Conservation (phyloP, 2,329 filamentous ascomycete species). For the Colletotrichum musicola region DNA sequence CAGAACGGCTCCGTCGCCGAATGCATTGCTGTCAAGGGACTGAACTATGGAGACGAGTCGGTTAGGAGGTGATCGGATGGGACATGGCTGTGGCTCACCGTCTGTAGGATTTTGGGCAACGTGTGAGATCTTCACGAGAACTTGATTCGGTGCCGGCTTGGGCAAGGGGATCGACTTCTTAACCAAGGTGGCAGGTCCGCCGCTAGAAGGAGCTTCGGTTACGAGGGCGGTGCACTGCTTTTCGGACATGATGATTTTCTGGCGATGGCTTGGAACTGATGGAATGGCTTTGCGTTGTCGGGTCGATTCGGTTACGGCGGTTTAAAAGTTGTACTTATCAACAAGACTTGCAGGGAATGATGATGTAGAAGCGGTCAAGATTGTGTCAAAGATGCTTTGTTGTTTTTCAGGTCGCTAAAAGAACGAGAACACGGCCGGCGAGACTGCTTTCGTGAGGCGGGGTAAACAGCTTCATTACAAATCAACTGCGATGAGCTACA, state of each 20-base stretch:
- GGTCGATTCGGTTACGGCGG: not conserved
- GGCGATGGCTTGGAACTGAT: not conserved
- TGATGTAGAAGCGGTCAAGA: not conserved
- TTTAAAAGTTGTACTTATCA: too few relatives aligned
- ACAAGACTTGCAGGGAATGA: too few relatives aligned
- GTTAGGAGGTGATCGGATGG: not conserved
- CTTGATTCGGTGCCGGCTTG: conserved; percentile 38
- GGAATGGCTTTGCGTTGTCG: not conserved
- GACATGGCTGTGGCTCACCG: conserved; percentile 19
- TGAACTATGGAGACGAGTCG: conserved; percentile 42
- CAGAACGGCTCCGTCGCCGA: conserved; percentile 52
- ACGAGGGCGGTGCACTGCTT: conserved; percentile 28
- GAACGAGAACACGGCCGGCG: too few relatives aligned
- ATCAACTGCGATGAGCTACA: not conserved
- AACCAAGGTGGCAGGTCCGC: conserved; percentile 10
- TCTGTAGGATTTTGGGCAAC: conserved; percentile 47
- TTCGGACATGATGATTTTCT: not conserved
- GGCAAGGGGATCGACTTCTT: conserved; percentile 28
- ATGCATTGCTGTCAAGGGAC: conserved; percentile 51
- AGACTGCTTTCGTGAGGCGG: not conserved
- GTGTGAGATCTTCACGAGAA: conserved; percentile 42
- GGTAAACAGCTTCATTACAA: conserved; percentile 9
- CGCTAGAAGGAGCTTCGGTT: not conserved
- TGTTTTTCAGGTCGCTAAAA: not conserved
- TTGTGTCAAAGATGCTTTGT: not conserved